These are phyloP conservation scores for Sporothrix pallida DNA, from an alignment of 2,329 filamentous ascomycete species.

Conservation along the genomic window DNA sequence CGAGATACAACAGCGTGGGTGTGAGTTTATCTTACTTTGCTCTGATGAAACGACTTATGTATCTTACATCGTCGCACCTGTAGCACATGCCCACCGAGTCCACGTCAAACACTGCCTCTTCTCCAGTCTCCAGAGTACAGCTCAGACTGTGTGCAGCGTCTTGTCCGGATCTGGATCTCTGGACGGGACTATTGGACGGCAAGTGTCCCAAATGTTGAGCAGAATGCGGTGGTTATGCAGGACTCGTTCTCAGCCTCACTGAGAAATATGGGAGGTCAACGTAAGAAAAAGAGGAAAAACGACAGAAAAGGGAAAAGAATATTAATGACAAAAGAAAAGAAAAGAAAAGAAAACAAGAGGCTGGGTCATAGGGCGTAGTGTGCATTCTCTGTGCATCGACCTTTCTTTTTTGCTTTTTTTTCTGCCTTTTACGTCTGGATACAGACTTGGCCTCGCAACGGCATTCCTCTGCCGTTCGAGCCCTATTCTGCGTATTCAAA, in stretches of 20 bases:
- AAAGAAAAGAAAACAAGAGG: neutral
- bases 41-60: no score
- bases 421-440: neutral
- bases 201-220: neutral
- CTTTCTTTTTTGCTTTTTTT: neutral
- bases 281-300: no score
- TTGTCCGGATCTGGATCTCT: constrained; percentile 19
- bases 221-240: neutral
- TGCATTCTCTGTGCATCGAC: no score
- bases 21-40: no score
- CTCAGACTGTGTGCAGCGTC: neutral
- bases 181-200: constrained; percentile 6
- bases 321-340: neutral
- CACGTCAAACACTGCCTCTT: no score
- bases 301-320: neutral
- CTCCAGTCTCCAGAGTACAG: neutral
- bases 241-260: neutral
- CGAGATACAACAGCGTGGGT: neutral
- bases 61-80: no score
- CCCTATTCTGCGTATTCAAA: no score
- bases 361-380: neutral
- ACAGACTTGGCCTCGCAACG: neutral
- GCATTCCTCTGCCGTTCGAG: neutral
- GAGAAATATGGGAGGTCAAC: neutral
- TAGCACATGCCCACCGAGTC: no score